Conservation (phyloP, 169 alveolate genomes). For the Prorocentrum cordatum region DNA sequence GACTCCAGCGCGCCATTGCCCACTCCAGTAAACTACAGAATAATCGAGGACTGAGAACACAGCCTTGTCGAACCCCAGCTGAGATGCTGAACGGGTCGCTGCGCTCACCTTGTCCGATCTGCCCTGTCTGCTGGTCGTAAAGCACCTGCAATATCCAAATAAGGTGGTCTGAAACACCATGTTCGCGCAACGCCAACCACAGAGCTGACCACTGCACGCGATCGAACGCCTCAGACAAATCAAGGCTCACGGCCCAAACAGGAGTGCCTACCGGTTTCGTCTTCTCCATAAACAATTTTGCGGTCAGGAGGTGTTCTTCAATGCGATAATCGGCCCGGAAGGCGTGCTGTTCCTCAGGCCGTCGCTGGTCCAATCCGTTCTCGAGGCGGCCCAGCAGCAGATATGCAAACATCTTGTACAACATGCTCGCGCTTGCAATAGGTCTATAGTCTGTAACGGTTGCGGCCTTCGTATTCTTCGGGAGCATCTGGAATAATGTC, state of each 20-base stretch:
- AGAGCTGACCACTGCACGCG: background rate
- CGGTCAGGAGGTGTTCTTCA: background rate
- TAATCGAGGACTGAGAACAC: too few species aligned
- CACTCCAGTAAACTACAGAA: too few species aligned
- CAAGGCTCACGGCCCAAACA: background rate
- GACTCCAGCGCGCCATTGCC: too few species aligned
- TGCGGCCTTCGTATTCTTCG: background rate
- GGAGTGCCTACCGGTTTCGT: background rate
- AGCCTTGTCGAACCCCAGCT: too few species aligned
- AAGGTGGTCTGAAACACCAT: background rate
- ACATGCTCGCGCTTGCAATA: background rate
- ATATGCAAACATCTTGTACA: background rate
- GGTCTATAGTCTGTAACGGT: background rate
- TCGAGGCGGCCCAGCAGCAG: background rate
- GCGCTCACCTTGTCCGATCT: too few species aligned
- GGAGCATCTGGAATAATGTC: background rate
- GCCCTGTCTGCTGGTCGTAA: too few species aligned
- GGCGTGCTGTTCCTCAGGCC: background rate
- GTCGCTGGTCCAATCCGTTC: background rate
- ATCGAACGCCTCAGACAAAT: background rate
- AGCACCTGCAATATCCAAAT: background rate
- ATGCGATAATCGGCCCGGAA: background rate
- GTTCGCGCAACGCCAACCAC: background rate
- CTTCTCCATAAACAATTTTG: background rate
- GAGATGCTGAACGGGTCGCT: too few species aligned